These are phyloP conservation scores for Yamadazyma endophytica DNA, from an alignment of 805 yeast species.

Conservation along the genomic window DNA sequence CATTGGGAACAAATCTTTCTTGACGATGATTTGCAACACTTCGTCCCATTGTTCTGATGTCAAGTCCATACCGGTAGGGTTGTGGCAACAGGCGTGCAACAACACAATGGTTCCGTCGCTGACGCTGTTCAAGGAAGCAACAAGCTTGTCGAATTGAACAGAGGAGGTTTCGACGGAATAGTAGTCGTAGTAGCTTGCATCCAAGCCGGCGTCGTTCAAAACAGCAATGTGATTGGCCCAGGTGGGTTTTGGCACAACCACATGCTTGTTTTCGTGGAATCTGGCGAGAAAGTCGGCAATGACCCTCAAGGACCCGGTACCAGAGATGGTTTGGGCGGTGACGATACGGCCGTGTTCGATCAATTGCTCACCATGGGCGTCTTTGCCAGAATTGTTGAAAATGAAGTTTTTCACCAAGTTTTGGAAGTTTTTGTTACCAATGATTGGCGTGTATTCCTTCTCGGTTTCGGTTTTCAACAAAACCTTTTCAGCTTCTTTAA, in stretches of 20 bases:
- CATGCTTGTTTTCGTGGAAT: slow-evolving; percentile 52
- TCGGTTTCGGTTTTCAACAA: slow-evolving; percentile 50
- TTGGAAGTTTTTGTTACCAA: slow-evolving; percentile 70
- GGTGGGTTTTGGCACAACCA: slow-evolving; percentile 81
- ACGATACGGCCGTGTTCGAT: slow-evolving; percentile 63
- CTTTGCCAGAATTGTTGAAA: slow-evolving; percentile 56
- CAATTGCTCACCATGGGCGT: slow-evolving; percentile 51
- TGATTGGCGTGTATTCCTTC: slow-evolving; percentile 85
- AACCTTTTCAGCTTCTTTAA: slow-evolving; percentile 57
- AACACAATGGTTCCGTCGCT: slow-evolving; percentile 62
- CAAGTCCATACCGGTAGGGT: slow-evolving; percentile 96
- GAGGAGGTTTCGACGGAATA: slow-evolving; percentile 60
- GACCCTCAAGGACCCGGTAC: slow-evolving; percentile 91
- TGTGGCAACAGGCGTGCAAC: slow-evolving; percentile 94
- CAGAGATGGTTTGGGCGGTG: slow-evolving; percentile 85
- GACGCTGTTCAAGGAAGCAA: slow-evolving; percentile 52
- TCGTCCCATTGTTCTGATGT: slow-evolving; percentile 74
- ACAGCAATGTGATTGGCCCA: slow-evolving; percentile 94
- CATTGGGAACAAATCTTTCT: slow-evolving; percentile 66
- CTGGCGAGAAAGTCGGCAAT: slow-evolving; percentile 71
- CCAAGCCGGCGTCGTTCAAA: slow-evolving; percentile 67
- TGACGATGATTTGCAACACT: slow-evolving; percentile 60
- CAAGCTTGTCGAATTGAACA: slow-evolving; percentile 62
- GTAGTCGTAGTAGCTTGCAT: slow-evolving; percentile 62
- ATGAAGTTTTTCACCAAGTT: slow-evolving; percentile 64